These are phyloP conservation scores for Leucocoprinus sp. DNA, from an alignment of 768 basidiomycete species.

Conservation along the genomic window DNA sequence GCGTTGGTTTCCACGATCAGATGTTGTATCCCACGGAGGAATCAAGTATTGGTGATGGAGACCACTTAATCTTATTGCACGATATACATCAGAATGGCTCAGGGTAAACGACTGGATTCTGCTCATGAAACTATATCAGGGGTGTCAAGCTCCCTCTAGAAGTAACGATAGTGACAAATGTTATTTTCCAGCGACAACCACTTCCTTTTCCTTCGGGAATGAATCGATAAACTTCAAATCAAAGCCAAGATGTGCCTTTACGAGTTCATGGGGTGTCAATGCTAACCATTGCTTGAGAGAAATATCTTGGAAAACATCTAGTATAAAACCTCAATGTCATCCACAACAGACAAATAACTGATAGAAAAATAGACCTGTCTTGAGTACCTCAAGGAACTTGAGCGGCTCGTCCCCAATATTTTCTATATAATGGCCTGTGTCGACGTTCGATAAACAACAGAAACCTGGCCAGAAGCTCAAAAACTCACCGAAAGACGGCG, in stretches of 20 bases:
- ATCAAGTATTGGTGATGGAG: no score
- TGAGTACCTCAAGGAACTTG: constrained; percentile 53
- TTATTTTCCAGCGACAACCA: constrained; percentile 26
- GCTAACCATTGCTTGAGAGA: constrained; percentile 58
- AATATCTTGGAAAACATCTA: constrained; percentile 46
- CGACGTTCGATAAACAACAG: constrained; percentile 1
- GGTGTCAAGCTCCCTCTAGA: no score
- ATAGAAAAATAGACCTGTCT: constrained; percentile 29
- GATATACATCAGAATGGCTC: no score
- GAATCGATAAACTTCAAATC: constrained; percentile 40
- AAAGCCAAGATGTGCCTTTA: constrained; percentile 53
- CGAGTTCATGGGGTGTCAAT: constrained; percentile 46
- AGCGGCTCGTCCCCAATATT: constrained; percentile 55
- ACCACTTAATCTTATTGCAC: no score
- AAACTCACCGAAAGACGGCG: constrained; percentile 25
- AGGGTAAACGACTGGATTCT: no score
- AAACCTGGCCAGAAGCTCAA: neutral
- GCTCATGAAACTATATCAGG: no score
- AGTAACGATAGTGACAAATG: no score
- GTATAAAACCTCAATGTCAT: neutral
- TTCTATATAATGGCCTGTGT: constrained; percentile 56
- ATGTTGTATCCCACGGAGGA: no score
- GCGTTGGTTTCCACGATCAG: no score
- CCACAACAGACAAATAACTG: no score
- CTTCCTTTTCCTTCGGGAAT: constrained; percentile 43